A percentile compares a stretch with the other conserved stretches of the same genome.
phyloP scores from a whole-genome alignment of 176 grass and related monocot species.

The Zizania latifolia region DNA sequence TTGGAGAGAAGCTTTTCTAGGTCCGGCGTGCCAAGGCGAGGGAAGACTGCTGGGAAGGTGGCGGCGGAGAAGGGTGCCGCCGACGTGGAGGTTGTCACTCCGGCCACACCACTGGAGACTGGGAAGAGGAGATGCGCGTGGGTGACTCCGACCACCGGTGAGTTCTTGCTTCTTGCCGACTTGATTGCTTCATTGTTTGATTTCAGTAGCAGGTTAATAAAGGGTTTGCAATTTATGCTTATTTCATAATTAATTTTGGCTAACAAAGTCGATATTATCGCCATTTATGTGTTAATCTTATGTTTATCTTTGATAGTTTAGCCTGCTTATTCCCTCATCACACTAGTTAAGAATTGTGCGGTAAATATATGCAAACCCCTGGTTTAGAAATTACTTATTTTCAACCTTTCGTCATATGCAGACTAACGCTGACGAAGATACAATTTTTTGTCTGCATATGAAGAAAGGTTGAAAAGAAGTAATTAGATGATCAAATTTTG shows the following conservation, averaged over 20 bases:
- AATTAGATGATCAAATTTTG: too few species aligned
- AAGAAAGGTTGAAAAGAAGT: too few species aligned
- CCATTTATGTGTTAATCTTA: not conserved
- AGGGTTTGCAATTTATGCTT: not conserved
- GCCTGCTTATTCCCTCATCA: not conserved
- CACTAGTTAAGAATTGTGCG: not conserved
- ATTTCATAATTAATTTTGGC: not conserved
- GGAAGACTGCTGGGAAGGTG: constrained; percentile 36
- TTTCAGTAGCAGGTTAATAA: not conserved
- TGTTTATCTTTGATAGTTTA: not conserved
- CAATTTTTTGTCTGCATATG: too few species aligned
- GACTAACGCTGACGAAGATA: not conserved
- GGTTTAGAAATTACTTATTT: not conserved
- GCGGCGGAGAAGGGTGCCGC: constrained; percentile 6
- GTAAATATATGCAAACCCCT: not conserved
- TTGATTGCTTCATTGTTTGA: not conserved
- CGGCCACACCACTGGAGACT: constrained; percentile 19
- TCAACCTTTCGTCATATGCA: not conserved
- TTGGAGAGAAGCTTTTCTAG: constrained; percentile 29
- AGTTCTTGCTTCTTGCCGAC: constrained; percentile 10
- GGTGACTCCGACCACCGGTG: constrained; percentile 81
- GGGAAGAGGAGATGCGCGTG: constrained; percentile 63
- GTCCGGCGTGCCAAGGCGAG: constrained; percentile 32
- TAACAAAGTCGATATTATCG: not conserved
- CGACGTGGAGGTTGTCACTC: constrained; percentile 1